phyloP scores from a whole-genome alignment of 345 rosid genomes.

The Barbarea vulgaris region DNA sequence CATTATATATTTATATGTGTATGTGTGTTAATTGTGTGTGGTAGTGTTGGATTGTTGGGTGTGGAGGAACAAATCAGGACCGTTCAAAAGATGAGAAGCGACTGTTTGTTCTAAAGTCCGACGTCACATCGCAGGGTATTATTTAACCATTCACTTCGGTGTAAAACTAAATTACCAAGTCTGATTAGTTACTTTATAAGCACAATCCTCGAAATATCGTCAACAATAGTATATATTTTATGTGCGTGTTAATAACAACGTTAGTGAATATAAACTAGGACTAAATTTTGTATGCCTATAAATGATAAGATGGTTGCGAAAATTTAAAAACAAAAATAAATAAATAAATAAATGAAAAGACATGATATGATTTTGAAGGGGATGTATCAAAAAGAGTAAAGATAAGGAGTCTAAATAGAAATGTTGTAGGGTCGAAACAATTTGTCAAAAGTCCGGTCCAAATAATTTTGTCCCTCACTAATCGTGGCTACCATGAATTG shows the following conservation, averaged over 20 bases:
- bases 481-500: constrained; percentile 38
- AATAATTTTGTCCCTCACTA: constrained; percentile 53
- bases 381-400: constrained; percentile 35
- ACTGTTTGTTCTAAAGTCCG: constrained; percentile 39
- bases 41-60: constrained; percentile 12
- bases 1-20: background rate
- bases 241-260: background rate
- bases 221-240: background rate
- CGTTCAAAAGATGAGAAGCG: constrained; percentile 26
- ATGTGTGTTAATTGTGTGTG: background rate
- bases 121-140: constrained; percentile 27
- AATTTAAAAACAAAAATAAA: background rate
- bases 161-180: background rate
- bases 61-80: constrained; percentile 28
- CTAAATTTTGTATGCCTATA: background rate
- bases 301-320: background rate
- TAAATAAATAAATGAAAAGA: background rate
- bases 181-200: background rate
- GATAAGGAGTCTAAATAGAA: constrained; percentile 25
- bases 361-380: constrained; percentile 29
- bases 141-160: background rate
- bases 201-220: background rate
- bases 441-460: constrained; percentile 25
- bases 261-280: background rate
- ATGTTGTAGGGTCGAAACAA: constrained; percentile 37